Evolutionary conservation across 495 filamentous ascomycete species (phyloP).

Genomic region (Thermochaetoides thermophila): DNA sequence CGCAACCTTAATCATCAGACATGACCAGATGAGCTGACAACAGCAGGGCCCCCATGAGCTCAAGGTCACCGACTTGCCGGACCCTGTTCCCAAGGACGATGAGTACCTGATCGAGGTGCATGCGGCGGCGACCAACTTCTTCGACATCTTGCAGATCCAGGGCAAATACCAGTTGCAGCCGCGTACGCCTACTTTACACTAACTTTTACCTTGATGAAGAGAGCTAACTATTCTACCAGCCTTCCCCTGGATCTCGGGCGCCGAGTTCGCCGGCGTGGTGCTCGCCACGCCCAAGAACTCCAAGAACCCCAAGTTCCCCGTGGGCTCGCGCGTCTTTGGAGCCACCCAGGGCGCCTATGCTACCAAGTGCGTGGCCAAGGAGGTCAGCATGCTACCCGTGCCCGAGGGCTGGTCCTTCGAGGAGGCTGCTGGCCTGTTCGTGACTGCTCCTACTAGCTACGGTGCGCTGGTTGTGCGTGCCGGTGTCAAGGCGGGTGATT

Average conservation of each 20-base stretch:
- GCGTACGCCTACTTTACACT: constrained; percentile 15
- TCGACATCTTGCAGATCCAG: constrained; percentile 80
- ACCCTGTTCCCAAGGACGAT: constrained; percentile 48
- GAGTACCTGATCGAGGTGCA: constrained; percentile 85
- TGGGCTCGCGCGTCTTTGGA: constrained; percentile 76
- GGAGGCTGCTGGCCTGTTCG: constrained; percentile 78
- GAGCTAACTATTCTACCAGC: constrained; percentile 16
- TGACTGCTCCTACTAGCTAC: constrained; percentile 84
- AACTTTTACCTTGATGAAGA: background rate
- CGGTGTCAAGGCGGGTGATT: constrained; percentile 61
- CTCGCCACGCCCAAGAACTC: constrained; percentile 42
- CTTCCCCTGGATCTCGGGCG: constrained; percentile 77
- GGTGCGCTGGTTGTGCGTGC: constrained; percentile 69
- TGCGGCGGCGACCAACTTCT: constrained; percentile 86
- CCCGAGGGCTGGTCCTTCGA: constrained; percentile 69
- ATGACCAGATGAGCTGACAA: constrained; percentile 3
- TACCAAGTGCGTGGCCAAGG: constrained; percentile 51
- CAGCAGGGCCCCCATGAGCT: constrained; percentile 64
- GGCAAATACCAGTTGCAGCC: constrained; percentile 58
- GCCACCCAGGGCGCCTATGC: constrained; percentile 79
- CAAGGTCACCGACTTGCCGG: constrained; percentile 53
- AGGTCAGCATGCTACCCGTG: constrained; percentile 53
- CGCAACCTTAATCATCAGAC: background rate
- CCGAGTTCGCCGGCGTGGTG: constrained; percentile 74
- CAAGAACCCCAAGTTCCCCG: constrained; percentile 37